Conservation (phyloP, 345 rosid species). For the Melastoma malabathricum region DNA sequence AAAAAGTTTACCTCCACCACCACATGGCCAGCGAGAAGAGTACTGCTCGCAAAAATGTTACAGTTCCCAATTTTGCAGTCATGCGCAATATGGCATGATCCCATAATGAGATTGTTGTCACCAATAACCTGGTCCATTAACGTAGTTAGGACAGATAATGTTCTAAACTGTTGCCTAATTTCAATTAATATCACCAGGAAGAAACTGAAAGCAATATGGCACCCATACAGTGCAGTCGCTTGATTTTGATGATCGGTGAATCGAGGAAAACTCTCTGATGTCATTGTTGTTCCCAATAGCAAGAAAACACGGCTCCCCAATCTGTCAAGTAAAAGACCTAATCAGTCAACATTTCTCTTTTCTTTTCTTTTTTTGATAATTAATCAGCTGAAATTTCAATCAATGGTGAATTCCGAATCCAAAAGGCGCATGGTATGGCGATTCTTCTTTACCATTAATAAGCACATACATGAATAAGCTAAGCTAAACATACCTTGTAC, state of each 20-base stretch:
- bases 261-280: conserved; percentile 70
- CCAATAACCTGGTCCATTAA: conserved; percentile 56
- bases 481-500: conserved; percentile 40
- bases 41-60: conserved; percentile 81
- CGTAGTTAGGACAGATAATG: background rate
- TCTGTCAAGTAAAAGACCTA: conserved; percentile 13
- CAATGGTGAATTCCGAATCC: background rate
- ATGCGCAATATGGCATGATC: conserved; percentile 92
- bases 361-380: too few relatives aligned
- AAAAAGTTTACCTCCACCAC: conserved; percentile 43
- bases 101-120: conserved; percentile 84
- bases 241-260: conserved; percentile 80
- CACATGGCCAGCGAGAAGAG: conserved; percentile 92
- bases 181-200: too few relatives aligned
- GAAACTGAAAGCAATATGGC: too few relatives aligned
- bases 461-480: background rate
- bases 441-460: too few relatives aligned
- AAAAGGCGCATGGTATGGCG: too few relatives aligned
- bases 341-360: background rate
- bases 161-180: background rate
- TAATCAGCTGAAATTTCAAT: background rate
- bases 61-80: conserved; percentile 77
- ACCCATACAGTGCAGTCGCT: conserved; percentile 48
- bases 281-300: conserved; percentile 73
- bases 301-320: conserved; percentile 73